Conservation (phyloP, 2,329 filamentous ascomycete genomes). For the Aspergillus transmontanensis region DNA sequence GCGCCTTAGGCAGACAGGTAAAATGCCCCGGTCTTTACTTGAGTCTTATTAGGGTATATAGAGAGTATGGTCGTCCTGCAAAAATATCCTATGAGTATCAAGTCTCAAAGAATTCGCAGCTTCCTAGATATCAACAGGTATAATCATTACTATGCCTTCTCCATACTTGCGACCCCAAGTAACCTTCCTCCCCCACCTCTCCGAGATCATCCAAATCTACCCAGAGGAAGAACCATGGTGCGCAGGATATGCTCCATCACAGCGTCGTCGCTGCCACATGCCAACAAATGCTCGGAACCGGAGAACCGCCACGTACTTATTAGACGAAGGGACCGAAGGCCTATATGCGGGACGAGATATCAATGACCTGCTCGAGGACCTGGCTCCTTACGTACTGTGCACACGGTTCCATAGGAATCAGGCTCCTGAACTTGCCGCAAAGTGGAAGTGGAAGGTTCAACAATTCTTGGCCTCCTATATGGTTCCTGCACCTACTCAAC, state of each 20-base stretch:
- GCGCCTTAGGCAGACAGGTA: background rate
- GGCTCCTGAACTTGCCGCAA: background rate
- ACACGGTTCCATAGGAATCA: background rate
- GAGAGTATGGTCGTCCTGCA: background rate
- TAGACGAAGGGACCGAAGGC: background rate
- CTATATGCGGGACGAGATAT: background rate
- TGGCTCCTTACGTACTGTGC: background rate
- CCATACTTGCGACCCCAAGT: background rate
- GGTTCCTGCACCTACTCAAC: background rate
- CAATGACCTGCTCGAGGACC: background rate
- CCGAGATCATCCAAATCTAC: background rate
- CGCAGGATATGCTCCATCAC: background rate
- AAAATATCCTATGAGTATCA: background rate
- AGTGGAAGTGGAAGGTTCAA: background rate
- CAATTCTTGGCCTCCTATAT: background rate
- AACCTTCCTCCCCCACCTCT: background rate
- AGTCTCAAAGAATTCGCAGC: background rate
- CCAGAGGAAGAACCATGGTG: background rate
- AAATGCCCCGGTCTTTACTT: background rate
- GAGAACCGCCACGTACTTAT: background rate
- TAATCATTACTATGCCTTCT: background rate
- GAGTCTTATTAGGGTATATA: background rate
- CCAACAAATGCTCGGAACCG: background rate
- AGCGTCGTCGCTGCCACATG: background rate
- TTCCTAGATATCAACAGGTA: background rate